These are phyloP conservation scores for Boletus bicolor DNA, from an alignment of 768 basidiomycete species.

Conservation along the genomic window DNA sequence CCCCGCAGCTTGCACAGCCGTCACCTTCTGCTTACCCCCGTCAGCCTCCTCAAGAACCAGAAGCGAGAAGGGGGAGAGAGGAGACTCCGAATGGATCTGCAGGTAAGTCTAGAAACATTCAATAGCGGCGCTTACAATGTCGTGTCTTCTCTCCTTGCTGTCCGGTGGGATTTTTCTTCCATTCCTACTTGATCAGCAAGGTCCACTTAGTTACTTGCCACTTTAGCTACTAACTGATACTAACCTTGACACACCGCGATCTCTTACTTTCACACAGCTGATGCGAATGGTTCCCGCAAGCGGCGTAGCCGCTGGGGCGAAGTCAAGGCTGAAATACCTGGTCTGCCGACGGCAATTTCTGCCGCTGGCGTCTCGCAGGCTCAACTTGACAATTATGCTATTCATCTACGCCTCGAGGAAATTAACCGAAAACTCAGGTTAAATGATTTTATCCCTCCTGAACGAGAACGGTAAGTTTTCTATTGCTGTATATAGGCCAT, in stretches of 20 bases:
- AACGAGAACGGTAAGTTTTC: constrained; percentile 71
- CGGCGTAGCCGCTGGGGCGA: constrained; percentile 98
- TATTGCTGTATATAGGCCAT: background rate
- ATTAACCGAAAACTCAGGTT: constrained; percentile 92
- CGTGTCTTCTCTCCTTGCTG: constrained; percentile 36
- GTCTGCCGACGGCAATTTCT: constrained; percentile 90
- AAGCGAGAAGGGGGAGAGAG: constrained; percentile 64
- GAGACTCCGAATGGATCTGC: constrained; percentile 66
- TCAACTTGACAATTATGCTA: constrained; percentile 97
- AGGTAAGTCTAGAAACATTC: constrained; percentile 61
- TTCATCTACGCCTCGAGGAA: constrained; percentile 93
- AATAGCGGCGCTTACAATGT: constrained; percentile 37
- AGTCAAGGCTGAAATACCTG: constrained; percentile 85
- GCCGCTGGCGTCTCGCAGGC: constrained; percentile 91
- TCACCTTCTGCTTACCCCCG: constrained; percentile 85
- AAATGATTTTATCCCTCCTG: constrained; percentile 95
- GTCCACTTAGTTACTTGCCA: constrained; percentile 32
- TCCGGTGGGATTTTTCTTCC: constrained; percentile 29
- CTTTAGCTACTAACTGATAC: constrained; percentile 45
- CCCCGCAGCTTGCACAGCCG: constrained; percentile 83
- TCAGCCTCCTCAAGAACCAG: constrained; percentile 50
- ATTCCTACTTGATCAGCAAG: constrained; percentile 29
- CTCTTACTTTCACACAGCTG: constrained; percentile 54
- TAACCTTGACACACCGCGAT: constrained; percentile 51
- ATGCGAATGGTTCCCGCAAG: constrained; percentile 86